Base-by-base conservation (phyloP, 2,329 filamentous ascomycete species). In the Fusarium redolens region DNA sequence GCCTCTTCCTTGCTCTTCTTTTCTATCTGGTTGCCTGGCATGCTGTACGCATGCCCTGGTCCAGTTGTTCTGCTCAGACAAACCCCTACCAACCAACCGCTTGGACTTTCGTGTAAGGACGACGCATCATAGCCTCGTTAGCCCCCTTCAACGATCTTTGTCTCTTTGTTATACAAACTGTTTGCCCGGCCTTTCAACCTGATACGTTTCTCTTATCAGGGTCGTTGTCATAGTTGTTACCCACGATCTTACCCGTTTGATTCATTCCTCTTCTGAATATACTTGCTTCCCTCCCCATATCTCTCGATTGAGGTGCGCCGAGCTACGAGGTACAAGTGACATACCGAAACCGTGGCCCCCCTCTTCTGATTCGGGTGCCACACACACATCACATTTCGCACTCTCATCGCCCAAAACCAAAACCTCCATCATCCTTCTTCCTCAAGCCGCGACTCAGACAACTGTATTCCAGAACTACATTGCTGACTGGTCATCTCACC, bases 401-500 rank as follows among this genome's bases (percentile, higher is more conserved):
- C 65, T 67, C 61, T 56, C 69, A 55, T 68, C 44, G 22, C 57
- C 65, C 58, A 61, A 61, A 73, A 54, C 41, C 45, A 69, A 65
- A 65, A 58, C 57, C 54, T 56, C 57, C 59, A 70, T 70, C 60
- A 64, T 69, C 58, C 72, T 68, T 63, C 58, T 74, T 61, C 60
- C 75, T 67, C 65, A 52, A 62, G 61, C 65, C 61, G 57, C 72
- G 68, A 62, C 73, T 73, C 65, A 69, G 63, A 69, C 71, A 70
- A 61, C 54, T 63, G 52, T 69, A 69, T 65, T 63, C 54, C 63
- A 68, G 65, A 67, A 67, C 71, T 61, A 69, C 48, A 56, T 72
- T 75, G 72, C 75, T 77, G 75, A 77, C 75, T 76, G 74, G 74
- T 72, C 65, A 70, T 61, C 63, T 73, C 75, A 71, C 70, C 72